Percentiles rank a stretch among this genome's conserved stretches.
phyloP scores from a whole-genome alignment of 1,139 yeast genomes.

The Yamadazyma diddensiae region DNA sequence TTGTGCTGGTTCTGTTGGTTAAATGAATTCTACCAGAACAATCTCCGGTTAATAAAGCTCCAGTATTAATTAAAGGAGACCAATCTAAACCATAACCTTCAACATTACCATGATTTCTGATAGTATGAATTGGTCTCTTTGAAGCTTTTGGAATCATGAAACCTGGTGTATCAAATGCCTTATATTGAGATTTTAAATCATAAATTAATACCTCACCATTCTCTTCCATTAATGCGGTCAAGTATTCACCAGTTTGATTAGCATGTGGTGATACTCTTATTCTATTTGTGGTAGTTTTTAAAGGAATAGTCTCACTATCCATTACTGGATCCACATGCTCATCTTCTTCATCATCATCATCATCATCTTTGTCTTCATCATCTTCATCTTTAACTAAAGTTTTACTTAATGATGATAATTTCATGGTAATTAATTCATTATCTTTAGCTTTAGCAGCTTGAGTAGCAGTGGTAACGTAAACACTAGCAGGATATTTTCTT shows the following conservation, averaged over 20 bases:
- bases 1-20: conserved; percentile 72
- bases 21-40: conserved; percentile 76
- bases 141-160: conserved; percentile 71
- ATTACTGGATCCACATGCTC: conserved; percentile 76
- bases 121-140: conserved; percentile 82
- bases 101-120: conserved; percentile 85
- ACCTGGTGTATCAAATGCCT: conserved; percentile 88
- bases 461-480: conserved; percentile 87
- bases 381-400: conserved; percentile 81
- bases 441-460: conserved; percentile 88
- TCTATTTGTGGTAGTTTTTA: conserved; percentile 85
- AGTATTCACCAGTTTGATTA: conserved; percentile 70
- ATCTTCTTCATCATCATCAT: conserved; percentile 64
- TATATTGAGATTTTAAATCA: conserved; percentile 72
- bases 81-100: conserved; percentile 98
- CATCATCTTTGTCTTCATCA: conserved; percentile 65
- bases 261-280: conserved; percentile 83
- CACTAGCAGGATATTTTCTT: conserved; percentile 83
- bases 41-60: conserved; percentile 87
- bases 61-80: conserved; percentile 83
- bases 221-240: conserved; percentile 88
- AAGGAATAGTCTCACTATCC: conserved; percentile 76
- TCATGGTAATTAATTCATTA: conserved; percentile 82
- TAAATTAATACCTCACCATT: conserved; percentile 85
- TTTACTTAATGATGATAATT: conserved; percentile 76